Percentiles rank a stretch among this genome's conserved stretches.
phyloP scores from a whole-genome alignment of 495 filamentous ascomycete genomes.

The Tuber magnatum region DNA sequence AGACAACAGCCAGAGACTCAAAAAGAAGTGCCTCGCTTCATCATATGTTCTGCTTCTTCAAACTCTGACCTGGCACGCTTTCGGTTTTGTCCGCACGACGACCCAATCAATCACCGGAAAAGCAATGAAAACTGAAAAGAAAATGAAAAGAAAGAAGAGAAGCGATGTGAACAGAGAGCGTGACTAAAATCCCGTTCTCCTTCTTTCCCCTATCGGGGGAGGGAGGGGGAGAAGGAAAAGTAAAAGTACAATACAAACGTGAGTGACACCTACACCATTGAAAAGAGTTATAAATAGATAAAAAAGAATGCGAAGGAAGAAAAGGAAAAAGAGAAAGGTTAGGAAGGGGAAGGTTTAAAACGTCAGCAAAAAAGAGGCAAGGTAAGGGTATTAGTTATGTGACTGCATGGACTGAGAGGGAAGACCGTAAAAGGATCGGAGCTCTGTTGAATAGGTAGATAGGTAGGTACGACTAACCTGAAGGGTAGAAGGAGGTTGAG shows the following conservation, averaged over 20 bases:
- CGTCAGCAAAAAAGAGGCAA: background rate
- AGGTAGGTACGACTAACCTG: background rate
- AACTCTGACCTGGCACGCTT: background rate
- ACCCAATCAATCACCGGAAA: background rate
- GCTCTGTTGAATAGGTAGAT: background rate
- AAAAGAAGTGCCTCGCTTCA: constrained; percentile 14
- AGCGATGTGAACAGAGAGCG: constrained; percentile 28
- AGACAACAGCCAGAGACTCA: background rate
- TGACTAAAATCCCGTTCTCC: background rate
- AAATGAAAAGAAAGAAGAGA: constrained; percentile 23
- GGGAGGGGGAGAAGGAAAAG: background rate
- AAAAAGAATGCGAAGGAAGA: constrained; percentile 2
- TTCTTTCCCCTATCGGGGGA: background rate
- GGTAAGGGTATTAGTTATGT: background rate
- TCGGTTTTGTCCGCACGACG: background rate
- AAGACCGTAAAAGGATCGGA: constrained; percentile 15
- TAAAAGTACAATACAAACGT: background rate
- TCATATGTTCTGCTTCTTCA: background rate
- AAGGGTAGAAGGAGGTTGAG: background rate
- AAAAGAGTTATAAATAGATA: background rate
- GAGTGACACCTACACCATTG: background rate
- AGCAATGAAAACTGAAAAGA: constrained; percentile 15
- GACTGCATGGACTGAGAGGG: background rate
- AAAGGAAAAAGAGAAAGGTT: constrained; percentile 12
- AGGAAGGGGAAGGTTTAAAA: background rate